Evolutionary conservation across 345 rosid genomes (phyloP).

Genomic region (Iberis pinnata): DNA sequence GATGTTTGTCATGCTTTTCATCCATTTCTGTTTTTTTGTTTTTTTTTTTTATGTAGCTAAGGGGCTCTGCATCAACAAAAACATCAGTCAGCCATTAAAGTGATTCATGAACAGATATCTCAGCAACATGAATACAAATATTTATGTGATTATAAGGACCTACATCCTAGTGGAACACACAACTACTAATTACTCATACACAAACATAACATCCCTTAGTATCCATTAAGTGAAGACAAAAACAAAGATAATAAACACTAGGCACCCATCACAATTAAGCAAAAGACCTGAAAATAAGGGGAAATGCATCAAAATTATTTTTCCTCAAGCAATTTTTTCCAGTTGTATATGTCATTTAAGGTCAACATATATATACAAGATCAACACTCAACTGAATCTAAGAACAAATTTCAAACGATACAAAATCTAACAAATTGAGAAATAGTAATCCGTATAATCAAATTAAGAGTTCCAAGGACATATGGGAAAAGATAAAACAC

Average conservation of each 20-base stretch:
- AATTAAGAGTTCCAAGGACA: background rate
- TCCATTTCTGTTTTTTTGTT: constrained; percentile 19
- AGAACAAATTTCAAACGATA: background rate
- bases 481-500: background rate
- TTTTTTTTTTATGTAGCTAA: constrained; percentile 6
- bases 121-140: constrained; percentile 1
- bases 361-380: background rate
- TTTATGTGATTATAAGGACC: background rate
- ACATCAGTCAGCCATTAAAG: background rate
- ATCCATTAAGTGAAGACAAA: background rate
- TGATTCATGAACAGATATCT: constrained; percentile 2
- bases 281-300: background rate
- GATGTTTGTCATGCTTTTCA: background rate
- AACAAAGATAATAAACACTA: constrained; percentile 2
- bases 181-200: constrained; percentile 12
- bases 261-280: constrained; percentile 3
- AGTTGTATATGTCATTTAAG: background rate
- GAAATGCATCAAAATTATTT: background rate
- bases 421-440: background rate
- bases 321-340: too few relatives aligned
- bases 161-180: background rate
- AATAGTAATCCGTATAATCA: background rate
- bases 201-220: constrained; percentile 7
- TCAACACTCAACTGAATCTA: constrained; percentile 2
- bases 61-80: constrained; percentile 17